phyloP scores from a whole-genome alignment of 2,329 filamentous ascomycete genomes.

The Aspergillus tamarii region DNA sequence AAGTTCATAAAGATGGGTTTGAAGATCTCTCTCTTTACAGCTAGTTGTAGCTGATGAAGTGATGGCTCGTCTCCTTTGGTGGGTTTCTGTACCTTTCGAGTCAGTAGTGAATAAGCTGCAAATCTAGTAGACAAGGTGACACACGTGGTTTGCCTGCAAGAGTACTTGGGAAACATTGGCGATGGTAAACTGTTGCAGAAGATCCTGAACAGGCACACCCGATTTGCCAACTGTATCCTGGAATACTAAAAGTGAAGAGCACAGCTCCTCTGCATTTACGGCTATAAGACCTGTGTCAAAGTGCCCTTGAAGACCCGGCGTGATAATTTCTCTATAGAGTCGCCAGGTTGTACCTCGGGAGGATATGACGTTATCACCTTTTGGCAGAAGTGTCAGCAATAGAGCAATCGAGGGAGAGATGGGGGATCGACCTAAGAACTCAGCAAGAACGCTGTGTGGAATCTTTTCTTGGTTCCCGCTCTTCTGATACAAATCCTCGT shows the following conservation, averaged over 20 bases:
- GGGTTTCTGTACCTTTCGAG: background rate
- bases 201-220: background rate
- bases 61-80: background rate
- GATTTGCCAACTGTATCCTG: background rate
- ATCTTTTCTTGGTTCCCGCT: constrained; percentile 30
- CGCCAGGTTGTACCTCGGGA: constrained; percentile 38
- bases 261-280: background rate
- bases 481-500: constrained; percentile 29
- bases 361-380: constrained; percentile 32
- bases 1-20: constrained; percentile 41
- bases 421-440: constrained; percentile 38
- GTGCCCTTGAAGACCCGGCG: background rate
- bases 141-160: background rate
- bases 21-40: constrained; percentile 38
- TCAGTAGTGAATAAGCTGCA: background rate
- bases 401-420: constrained; percentile 9
- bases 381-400: background rate
- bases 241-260: background rate
- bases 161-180: background rate
- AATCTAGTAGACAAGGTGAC: background rate
- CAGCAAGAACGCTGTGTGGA: constrained; percentile 38
- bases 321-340: constrained; percentile 25
- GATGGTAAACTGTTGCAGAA: background rate
- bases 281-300: background rate
- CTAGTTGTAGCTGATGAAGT: constrained; percentile 13